These are phyloP conservation scores for Mrakia frigida DNA, from an alignment of 768 basidiomycete species.

Conservation along the genomic window DNA sequence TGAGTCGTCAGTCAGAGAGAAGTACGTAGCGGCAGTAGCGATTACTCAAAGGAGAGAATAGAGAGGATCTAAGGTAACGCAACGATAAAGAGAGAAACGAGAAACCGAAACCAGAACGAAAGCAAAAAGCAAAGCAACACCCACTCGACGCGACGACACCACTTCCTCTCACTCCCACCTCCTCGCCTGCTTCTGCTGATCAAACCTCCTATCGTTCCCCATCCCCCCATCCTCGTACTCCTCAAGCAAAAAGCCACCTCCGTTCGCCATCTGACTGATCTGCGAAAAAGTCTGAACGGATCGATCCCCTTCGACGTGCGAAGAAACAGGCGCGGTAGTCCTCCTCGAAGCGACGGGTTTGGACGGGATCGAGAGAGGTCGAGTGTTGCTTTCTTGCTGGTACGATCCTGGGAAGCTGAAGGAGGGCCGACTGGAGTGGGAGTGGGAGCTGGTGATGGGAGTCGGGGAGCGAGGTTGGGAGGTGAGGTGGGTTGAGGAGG, in stretches of 20 bases:
- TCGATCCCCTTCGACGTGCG: neutral
- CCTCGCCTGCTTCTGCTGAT: neutral
- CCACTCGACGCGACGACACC: neutral
- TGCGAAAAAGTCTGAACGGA: neutral
- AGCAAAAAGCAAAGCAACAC: neutral
- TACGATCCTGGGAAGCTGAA: neutral
- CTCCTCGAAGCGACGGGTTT: neutral
- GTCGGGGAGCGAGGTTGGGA: neutral
- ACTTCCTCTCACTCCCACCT: neutral
- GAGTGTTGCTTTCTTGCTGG: neutral
- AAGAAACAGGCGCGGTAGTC: neutral
- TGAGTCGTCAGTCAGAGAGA: too few species aligned
- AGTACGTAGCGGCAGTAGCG: too few species aligned
- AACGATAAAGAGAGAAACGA: neutral
- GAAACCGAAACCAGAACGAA: neutral
- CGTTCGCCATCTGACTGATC: neutral
- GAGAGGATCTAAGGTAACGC: neutral
- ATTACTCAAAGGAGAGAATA: too few species aligned
- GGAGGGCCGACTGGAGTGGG: neutral
- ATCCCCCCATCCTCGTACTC: conserved; percentile 6
- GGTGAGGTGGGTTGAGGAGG: neutral
- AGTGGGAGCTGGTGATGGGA: neutral
- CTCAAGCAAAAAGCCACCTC: neutral
- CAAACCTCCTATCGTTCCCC: neutral
- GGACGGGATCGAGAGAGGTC: too few species aligned